Evolutionary conservation across 108 stramenopile genomes (phyloP).

Genomic region (Nannochloropsis gaditana): DNA sequence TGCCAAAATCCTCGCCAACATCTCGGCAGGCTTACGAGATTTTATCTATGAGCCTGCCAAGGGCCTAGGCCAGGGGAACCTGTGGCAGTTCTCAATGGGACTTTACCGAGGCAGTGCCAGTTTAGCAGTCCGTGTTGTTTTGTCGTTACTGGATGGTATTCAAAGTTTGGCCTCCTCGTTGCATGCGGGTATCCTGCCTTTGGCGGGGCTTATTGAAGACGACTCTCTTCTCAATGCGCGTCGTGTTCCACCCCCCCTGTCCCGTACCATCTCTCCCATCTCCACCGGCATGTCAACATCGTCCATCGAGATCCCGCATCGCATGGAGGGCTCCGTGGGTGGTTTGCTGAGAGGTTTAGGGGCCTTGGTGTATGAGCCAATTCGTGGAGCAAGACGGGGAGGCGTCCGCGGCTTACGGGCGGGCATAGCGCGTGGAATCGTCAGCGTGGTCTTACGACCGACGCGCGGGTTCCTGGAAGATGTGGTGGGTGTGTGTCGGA

Average conservation of each 20-base stretch:
- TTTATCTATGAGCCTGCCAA: conserved; percentile 15
- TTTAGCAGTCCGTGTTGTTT: not conserved
- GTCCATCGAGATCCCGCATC: not conserved
- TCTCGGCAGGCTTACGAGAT: not conserved
- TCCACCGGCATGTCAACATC: not conserved
- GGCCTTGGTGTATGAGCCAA: not conserved
- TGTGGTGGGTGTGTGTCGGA: not conserved
- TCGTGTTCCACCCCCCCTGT: not conserved
- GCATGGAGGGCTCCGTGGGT: not conserved
- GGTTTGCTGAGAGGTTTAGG: not conserved
- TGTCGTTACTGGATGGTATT: not conserved
- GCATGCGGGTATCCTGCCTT: not conserved
- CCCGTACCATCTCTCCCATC: not conserved
- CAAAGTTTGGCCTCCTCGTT: not conserved
- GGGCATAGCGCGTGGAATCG: conserved; percentile 19
- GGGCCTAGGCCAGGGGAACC: not conserved
- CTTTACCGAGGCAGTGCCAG: not conserved
- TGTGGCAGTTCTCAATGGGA: conserved; percentile 20
- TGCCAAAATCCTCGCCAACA: not conserved
- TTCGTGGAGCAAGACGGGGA: not conserved
- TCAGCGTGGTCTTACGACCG: not conserved
- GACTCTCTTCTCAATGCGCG: not conserved
- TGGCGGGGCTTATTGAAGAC: conserved; percentile 3
- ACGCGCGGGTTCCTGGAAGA: not conserved
- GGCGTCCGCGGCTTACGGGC: not conserved